Base-by-base conservation (phyloP, 2,329 filamentous ascomycete species). In the Verticillium alfalfae region DNA sequence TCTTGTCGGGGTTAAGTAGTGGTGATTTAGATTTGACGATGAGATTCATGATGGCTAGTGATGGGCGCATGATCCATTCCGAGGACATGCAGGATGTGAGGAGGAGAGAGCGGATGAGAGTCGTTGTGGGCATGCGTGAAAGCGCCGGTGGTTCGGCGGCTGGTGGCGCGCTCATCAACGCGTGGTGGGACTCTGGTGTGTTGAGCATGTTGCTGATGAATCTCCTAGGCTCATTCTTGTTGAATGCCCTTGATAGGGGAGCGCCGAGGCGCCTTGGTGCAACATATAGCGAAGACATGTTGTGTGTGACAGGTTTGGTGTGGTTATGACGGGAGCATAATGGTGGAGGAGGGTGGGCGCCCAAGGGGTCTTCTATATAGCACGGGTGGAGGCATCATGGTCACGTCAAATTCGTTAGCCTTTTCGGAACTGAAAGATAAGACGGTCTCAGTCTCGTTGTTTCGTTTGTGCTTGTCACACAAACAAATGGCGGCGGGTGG, bases 1-100 rank as follows among this genome's bases (percentile, higher is more conserved):
- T 86, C 49, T 73, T 73, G 56, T 84, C 81, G 16, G 83, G 74
- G 64, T 78, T 78, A 67, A 77, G 66, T 0, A 76, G 59, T 62
- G 60, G 38, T 34, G 57, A 58, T 26, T 34, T 31, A 9, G 70
- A 67, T 6, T 65, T 65, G 12, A 68, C 67, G 5, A 72, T 60
- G 1, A 68, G 22, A 4, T 65, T 65, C 3, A 72, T 64, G 36
- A 69, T 59, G 13, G 66, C 63, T 2, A 72, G 66, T 13, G 69
- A 72, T 0, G 70, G 70, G 13, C 59, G 57, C 0, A 72, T 59
- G 2, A 72, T 39, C 61, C 66, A 68, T 13, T 62, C 61, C 2
- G 67, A 70, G 0, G 68, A 62, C 70, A 72, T 71, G 9, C 72
- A 56, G 8, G 69, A 70, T 2, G 70, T 72, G 36, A 72, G 59